Evolutionary conservation across 495 filamentous ascomycete species (phyloP), one percentile per base, ranked within the genome.

Genomic region (Cercophora sp.): DNA sequence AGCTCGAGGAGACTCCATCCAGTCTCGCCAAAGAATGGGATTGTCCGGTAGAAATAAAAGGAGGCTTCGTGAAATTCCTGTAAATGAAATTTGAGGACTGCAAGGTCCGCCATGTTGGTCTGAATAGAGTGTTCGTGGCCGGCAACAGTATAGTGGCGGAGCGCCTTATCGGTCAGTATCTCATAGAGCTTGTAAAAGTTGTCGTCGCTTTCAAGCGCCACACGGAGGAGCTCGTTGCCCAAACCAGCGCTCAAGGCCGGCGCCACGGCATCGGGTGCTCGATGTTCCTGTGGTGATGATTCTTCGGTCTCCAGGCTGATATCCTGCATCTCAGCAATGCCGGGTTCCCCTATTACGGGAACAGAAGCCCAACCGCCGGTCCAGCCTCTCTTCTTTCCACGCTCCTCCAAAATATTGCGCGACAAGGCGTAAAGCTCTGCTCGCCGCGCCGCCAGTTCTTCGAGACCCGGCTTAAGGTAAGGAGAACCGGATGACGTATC

Each of bases 361-460:
- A 89, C 74, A 22, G 82, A 73, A 27, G 74, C 74, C 89, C 89
- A 94, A 5, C 85, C 89, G 48, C 87, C 79, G 9, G 72, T 75
- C 91, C 92, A 96, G 8, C 84, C 86, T 25, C 82, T 72, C 44
- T 83, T 79, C 58, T 77, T 80, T 8, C 87, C 91, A 56, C 89
- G 77, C 48, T 80, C 78, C 57, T 91, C 86, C 4, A 96, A 75
- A 11, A 88, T 78, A 40, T 85, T 87, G 56, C 92, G 77, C 13
- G 86, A 88, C 25, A 97, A 67, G n/a, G 87, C 67, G 52, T 86
- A 81, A 5, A 98, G 73, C 57, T 95, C 88, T 19, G 86, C 92
- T 65, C 92, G 77, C 45, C 77, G 81, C 23, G 85, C 86, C 34
- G 91, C 88, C n/a, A 97, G 73, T 35, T 95, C 86, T 63, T 93